Evolutionary conservation across 352 stramenopile genomes (phyloP), one percentile per base, ranked within the genome.

Genomic region (Phytophthora constricta): DNA sequence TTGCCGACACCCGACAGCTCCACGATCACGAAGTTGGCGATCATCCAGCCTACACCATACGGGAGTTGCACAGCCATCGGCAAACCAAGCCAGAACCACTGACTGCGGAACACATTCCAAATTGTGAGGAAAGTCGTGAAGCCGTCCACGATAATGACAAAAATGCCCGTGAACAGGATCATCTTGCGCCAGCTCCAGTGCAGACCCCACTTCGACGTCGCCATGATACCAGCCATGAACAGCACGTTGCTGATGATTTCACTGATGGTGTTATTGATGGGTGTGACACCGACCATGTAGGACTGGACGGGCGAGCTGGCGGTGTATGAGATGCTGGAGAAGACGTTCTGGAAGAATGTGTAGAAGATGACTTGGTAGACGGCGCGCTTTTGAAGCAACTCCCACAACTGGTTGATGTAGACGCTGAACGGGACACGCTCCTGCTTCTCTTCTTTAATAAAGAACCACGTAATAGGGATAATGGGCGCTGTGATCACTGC

Each of bases 321-420:
- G 1, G 65, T 77, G 56, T 72, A 75, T 50, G 52, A 57, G 31
- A 84, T 73, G 17, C 31, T 53, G 9, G 49, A 58, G 59, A 86
- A 82, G 47, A 84, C 52, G 7, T 62, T 59, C 5, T 49, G 57
- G 19, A 82, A 70, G 45, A 87, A 81, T 41, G 65, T 69, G 58
- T 74, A 84, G 31, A 68, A 46, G 27, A 87, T 62, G 41, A 84
- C 57, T 27, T 84, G 74, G 50, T 78, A 80, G 62, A 87, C 48
- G 0, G 37, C 76, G 22, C 71, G 71, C 31, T 56, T 65, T 58
- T 81, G 64, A 26, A 87, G 26, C 7, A 85, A 43, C 1, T 57
- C 22, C 66, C 70, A 87, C 5, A 84, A 22, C 26, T 78, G 54
- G n/a, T 34, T 57, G 14, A 76, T 63, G 65, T 86, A 84, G 1